Percentiles rank a stretch among this genome's conserved stretches.
Evolutionary conservation across 2,329 filamentous ascomycete genomes (phyloP).

Genomic region (Ascomycota sp.): DNA sequence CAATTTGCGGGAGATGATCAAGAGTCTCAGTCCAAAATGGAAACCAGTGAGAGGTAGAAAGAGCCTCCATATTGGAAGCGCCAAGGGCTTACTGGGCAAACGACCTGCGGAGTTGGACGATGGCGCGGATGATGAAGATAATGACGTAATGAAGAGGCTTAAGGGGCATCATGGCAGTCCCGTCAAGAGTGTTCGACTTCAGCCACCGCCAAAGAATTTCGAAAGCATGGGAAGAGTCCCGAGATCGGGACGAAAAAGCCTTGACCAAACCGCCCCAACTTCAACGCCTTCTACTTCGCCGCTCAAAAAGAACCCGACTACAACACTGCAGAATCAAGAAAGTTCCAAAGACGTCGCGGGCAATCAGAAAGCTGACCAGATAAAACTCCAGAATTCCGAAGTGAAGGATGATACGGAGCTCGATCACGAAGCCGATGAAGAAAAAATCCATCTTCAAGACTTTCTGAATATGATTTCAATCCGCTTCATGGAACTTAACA

Average conservation of each 20-base stretch:
- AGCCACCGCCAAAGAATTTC: conserved; percentile 46
- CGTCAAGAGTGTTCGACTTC: conserved; percentile 53
- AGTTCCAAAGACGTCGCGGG: conserved; percentile 34
- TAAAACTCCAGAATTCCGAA: conserved; percentile 22
- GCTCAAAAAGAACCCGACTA: conserved; percentile 18
- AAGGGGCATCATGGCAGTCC: conserved; percentile 55
- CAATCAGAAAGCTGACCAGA: conserved; percentile 22
- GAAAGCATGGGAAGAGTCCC: conserved; percentile 42
- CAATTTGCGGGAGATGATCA: conserved; percentile 58
- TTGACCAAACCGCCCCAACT: conserved; percentile 21
- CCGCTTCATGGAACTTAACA: conserved; percentile 96
- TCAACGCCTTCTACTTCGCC: conserved; percentile 28
- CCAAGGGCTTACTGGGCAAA: conserved; percentile 53
- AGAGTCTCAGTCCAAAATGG: conserved; percentile 59
- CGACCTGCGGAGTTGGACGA: conserved; percentile 51
- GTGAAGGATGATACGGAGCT: conserved; percentile 20
- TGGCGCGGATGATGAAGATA: conserved; percentile 38
- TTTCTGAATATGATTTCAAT: conserved; percentile 93
- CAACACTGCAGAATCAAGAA: conserved; percentile 34
- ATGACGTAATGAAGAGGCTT: conserved; percentile 44
- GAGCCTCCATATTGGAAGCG: conserved; percentile 57
- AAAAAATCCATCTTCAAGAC: conserved; percentile 65
- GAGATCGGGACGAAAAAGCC: conserved; percentile 25
- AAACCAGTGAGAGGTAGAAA: conserved; percentile 46
- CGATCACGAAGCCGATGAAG: conserved; percentile 27